Percentiles rank a stretch among this genome's conserved stretches.
Conservation (phyloP, 2,329 filamentous ascomycete species). For the Trichophyton simii region DNA sequence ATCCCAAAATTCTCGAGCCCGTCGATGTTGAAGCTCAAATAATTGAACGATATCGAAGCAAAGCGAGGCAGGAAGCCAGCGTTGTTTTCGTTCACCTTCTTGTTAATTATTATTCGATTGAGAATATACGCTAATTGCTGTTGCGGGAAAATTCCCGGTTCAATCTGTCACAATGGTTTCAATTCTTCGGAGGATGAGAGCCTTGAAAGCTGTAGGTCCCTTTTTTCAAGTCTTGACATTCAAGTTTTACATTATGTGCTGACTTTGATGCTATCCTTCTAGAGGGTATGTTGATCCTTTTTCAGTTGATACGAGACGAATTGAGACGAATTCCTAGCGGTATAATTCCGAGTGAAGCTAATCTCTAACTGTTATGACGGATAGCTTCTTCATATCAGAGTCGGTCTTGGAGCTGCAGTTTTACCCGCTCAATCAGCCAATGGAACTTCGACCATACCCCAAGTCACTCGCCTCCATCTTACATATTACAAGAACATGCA, state of each 20-base stretch:
- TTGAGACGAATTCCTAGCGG: not conserved
- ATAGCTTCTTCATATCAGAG: constrained; percentile 41
- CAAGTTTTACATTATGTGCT: constrained; percentile 9
- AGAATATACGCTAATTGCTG: not conserved
- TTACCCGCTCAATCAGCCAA: constrained; percentile 43
- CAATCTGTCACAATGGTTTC: constrained; percentile 32
- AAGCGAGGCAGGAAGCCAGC: not conserved
- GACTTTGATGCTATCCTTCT: constrained; percentile 6
- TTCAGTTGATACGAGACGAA: not conserved
- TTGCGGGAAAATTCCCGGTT: not conserved
- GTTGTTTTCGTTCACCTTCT: not conserved
- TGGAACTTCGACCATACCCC: constrained; percentile 23
- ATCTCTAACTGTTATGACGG: not conserved
- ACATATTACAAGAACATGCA: constrained; percentile 34
- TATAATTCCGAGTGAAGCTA: not conserved
- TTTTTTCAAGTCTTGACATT: not conserved
- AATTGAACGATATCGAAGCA: not conserved
- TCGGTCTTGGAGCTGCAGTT: constrained; percentile 71
- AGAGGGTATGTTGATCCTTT: constrained; percentile 19
- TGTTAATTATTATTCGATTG: not conserved
- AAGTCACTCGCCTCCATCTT: constrained; percentile 32
- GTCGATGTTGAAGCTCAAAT: not conserved
- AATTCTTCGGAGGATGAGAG: constrained; percentile 54
- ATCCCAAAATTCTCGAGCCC: constrained; percentile 6
- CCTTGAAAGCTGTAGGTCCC: constrained; percentile 55